A percentile compares a stretch with the other conserved stretches of the same genome.
These are phyloP conservation scores for Stachybotrys chlorohalonatus DNA, from an alignment of 2,329 filamentous ascomycete species.

Conservation along the genomic window DNA sequence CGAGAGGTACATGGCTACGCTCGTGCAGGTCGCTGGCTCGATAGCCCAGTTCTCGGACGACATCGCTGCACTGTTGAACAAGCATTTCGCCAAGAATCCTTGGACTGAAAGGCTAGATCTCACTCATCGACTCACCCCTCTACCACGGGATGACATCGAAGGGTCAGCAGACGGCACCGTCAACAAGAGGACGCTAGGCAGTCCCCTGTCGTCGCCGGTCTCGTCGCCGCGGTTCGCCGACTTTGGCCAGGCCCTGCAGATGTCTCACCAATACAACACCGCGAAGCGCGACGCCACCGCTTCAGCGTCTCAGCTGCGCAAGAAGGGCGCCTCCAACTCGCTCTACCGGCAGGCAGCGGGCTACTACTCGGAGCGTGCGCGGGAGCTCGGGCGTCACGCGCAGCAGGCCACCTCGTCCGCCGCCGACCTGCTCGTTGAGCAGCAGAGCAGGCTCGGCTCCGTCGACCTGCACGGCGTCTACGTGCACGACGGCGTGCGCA, in stretches of 20 bases:
- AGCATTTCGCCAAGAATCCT: constrained; percentile 30
- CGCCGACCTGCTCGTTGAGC: constrained; percentile 61
- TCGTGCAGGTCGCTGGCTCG: constrained; percentile 30
- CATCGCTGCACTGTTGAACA: constrained; percentile 30
- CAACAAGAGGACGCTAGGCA: constrained; percentile 4
- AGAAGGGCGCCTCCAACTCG: constrained; percentile 54
- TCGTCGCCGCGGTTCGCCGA: constrained; percentile 6
- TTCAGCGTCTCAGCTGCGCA: constrained; percentile 31
- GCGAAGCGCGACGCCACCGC: constrained; percentile 20
- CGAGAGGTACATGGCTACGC: constrained; percentile 28
- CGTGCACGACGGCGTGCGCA: constrained; percentile 72
- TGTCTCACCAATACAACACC: constrained; percentile 16
- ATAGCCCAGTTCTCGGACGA: constrained; percentile 26
- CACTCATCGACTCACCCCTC: constrained; percentile 27
- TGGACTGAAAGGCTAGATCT: constrained; percentile 26
- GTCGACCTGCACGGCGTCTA: constrained; percentile 80
- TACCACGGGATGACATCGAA: constrained; percentile 22
- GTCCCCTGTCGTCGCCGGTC: not conserved
- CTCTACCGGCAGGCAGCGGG: constrained; percentile 67
- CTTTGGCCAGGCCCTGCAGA: constrained; percentile 18
- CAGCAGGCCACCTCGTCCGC: constrained; percentile 52
- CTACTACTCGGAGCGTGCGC: constrained; percentile 65
- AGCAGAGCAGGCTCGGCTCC: constrained; percentile 49
- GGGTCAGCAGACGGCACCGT: constrained; percentile 10
- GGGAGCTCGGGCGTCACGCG: constrained; percentile 51